Conservation (phyloP, 768 basidiomycete genomes). For the Filobasidium wieringae region DNA sequence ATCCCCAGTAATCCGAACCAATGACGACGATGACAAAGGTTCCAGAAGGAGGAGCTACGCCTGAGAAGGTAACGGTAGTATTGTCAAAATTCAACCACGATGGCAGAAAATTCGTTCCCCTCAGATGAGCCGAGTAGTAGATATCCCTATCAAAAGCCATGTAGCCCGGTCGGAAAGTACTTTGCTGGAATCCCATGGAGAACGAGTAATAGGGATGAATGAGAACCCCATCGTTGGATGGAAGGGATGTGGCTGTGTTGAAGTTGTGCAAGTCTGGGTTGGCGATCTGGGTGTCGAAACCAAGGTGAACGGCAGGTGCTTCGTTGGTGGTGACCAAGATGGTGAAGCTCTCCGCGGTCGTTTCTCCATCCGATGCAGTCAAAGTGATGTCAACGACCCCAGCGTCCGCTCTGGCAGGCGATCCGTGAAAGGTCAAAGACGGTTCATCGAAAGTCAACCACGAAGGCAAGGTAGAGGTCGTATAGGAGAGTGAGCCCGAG, state of each 20-base stretch:
- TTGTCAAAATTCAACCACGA: constrained; percentile 65
- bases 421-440: constrained; percentile 56
- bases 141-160: constrained; percentile 39
- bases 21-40: constrained; percentile 49
- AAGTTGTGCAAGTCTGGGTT: constrained; percentile 46
- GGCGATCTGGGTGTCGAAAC: constrained; percentile 58
- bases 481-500: constrained; percentile 42
- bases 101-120: constrained; percentile 60
- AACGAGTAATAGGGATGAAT: constrained; percentile 84
- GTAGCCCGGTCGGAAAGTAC: constrained; percentile 49
- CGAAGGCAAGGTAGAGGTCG: constrained; percentile 50
- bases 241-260: constrained; percentile 27
- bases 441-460: constrained; percentile 67
- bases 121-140: constrained; percentile 55
- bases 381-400: constrained; percentile 54
- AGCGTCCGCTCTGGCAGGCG: constrained; percentile 52
- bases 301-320: constrained; percentile 52
- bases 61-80: constrained; percentile 62
- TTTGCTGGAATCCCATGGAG: constrained; percentile 66
- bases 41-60: constrained; percentile 52
- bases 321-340: constrained; percentile 40
- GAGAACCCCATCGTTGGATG: constrained; percentile 45
- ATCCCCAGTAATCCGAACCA: constrained; percentile 67
- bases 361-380: constrained; percentile 47
- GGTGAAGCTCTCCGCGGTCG: constrained; percentile 19